These are phyloP conservation scores for Begonia fuchsioides DNA, from an alignment of 306 rosid species.

Conservation along the genomic window DNA sequence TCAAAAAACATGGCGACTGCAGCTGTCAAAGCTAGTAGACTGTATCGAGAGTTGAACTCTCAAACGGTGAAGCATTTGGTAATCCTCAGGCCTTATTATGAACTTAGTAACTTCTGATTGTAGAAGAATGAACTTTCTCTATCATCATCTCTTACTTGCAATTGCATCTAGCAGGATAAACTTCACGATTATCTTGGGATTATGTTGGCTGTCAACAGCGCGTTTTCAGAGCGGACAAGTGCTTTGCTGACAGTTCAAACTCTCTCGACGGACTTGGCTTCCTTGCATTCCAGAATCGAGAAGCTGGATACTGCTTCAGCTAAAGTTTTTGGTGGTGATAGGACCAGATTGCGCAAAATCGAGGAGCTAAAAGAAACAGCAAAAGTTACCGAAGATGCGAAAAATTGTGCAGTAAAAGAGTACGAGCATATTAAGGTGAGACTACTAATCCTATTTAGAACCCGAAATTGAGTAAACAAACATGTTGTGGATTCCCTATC, in stretches of 20 bases:
- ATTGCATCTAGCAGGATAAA: conserved; percentile 45
- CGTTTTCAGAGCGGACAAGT: conserved; percentile 80
- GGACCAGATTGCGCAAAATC: conserved; percentile 52
- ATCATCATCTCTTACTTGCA: too few relatives aligned
- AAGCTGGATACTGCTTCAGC: conserved; percentile 84
- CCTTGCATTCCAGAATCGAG: conserved; percentile 69
- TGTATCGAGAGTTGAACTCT: conserved; percentile 71
- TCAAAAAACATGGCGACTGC: conserved; percentile 85
- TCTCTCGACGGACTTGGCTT: conserved; percentile 61
- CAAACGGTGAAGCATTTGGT: conserved; percentile 96
- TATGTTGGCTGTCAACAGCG: conserved; percentile 73
- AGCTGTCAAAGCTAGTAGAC: conserved; percentile 86
- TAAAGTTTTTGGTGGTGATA: conserved; percentile 83
- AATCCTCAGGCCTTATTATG: conserved; percentile 8
- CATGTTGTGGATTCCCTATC: too few relatives aligned
- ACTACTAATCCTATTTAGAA: too few relatives aligned
- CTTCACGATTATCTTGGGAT: conserved; percentile 94
- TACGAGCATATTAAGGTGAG: conserved; percentile 87
- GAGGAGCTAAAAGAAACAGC: conserved; percentile 82
- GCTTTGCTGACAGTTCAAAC: conserved; percentile 87
- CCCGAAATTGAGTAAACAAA: too few relatives aligned
- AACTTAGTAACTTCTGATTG: conserved; percentile 1
- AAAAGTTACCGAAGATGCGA: conserved; percentile 69
- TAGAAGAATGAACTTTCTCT: too few relatives aligned
- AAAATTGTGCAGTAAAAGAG: conserved; percentile 67